These are phyloP conservation scores for Phytophthora gonapodyides DNA, from an alignment of 352 stramenopile species.

Conservation along the genomic window DNA sequence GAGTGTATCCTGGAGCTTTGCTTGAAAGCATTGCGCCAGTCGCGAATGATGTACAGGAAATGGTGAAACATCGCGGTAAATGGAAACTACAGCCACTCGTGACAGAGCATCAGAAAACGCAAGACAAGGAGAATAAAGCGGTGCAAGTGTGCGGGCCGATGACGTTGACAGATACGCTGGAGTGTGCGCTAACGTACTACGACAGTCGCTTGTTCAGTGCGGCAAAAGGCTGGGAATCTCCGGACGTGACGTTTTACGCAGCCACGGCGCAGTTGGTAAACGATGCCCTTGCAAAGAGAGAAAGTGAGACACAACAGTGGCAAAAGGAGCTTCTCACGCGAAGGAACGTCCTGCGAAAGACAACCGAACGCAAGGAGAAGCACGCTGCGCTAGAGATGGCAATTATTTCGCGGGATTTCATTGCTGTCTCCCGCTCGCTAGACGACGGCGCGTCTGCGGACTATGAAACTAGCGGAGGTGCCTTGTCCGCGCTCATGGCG, in stretches of 20 bases:
- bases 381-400: slow-evolving; percentile 50
- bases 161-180: slow-evolving; percentile 51
- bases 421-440: slow-evolving; percentile 37
- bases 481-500: slow-evolving; percentile 51
- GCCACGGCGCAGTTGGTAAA: slow-evolving; percentile 43
- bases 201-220: slow-evolving; percentile 42
- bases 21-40: slow-evolving; percentile 20
- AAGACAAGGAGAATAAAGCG: background rate
- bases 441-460: slow-evolving; percentile 69
- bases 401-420: slow-evolving; percentile 56
- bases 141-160: slow-evolving; percentile 36
- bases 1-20: slow-evolving; percentile 43
- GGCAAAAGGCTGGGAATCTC: slow-evolving; percentile 40
- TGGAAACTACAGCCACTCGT: slow-evolving; percentile 61
- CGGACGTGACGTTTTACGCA: slow-evolving; percentile 39
- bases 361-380: slow-evolving; percentile 42
- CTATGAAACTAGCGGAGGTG: slow-evolving; percentile 53
- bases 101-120: slow-evolving; percentile 3
- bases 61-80: slow-evolving; percentile 32
- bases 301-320: slow-evolving; percentile 21
- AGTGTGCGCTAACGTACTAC: slow-evolving; percentile 47
- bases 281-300: slow-evolving; percentile 24
- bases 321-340: slow-evolving; percentile 41
- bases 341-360: slow-evolving; percentile 58
- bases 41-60: slow-evolving; percentile 9